These are phyloP conservation scores for Pichia nanzhaoensis DNA, from an alignment of 805 yeast genomes.

Conservation along the genomic window DNA sequence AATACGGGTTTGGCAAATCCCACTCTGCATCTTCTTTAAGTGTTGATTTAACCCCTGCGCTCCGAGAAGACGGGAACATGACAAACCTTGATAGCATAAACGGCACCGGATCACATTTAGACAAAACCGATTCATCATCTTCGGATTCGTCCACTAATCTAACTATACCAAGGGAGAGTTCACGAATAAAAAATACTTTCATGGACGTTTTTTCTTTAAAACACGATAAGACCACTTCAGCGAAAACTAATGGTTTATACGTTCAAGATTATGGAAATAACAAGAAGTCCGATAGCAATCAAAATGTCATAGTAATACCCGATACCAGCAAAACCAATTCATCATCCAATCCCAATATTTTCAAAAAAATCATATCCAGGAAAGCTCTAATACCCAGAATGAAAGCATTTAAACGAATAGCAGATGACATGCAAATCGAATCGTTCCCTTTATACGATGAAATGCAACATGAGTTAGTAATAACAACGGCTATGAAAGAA, in stretches of 20 bases:
- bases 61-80: conserved; percentile 4
- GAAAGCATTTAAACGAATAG: conserved; percentile 31
- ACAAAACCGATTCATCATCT: neutral
- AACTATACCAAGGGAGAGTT: neutral
- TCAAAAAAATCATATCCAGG: conserved; percentile 27
- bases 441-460: conserved; percentile 31
- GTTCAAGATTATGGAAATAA: neutral
- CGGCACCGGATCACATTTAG: neutral
- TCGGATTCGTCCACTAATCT: neutral
- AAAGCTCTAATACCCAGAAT: conserved; percentile 29
- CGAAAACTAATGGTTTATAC: neutral
- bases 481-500: conserved; percentile 28
- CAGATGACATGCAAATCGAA: conserved; percentile 30
- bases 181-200: conserved; percentile 1
- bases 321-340: neutral
- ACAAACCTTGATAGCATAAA: neutral
- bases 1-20: neutral
- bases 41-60: neutral
- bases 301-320: too few species aligned
- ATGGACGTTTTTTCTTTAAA: conserved; percentile 4
- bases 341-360: conserved; percentile 16
- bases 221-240: neutral
- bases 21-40: conserved; percentile 1
- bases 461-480: conserved; percentile 30
- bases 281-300: too few species aligned